Conservation (phyloP, 2,329 filamentous ascomycete species). For the Cryphonectria parasitica region DNA sequence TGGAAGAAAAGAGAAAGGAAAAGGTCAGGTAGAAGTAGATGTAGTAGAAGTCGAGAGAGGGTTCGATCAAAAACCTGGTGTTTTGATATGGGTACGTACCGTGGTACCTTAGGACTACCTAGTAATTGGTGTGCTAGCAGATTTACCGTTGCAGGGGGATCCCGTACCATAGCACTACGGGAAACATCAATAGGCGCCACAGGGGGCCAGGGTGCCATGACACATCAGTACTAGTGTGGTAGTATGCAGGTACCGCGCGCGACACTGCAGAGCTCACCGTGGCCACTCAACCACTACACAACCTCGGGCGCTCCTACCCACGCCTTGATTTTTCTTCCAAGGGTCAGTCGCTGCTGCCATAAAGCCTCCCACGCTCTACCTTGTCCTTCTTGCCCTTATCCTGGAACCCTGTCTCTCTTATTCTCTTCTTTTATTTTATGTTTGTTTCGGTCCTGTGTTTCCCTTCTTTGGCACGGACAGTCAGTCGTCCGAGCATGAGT, state of each 20-base stretch:
- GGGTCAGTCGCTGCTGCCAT: background rate
- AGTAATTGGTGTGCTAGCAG: background rate
- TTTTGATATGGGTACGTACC: conserved; percentile 7
- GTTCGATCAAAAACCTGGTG: background rate
- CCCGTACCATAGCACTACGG: background rate
- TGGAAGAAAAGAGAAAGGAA: background rate
- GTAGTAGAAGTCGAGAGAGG: background rate
- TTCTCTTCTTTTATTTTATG: background rate
- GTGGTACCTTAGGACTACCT: background rate
- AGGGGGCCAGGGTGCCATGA: background rate
- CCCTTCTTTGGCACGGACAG: background rate
- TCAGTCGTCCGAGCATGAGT: background rate
- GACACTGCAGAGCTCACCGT: background rate
- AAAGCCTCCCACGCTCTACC: background rate
- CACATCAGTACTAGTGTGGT: background rate
- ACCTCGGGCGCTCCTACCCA: background rate
- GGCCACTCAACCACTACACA: conserved; percentile 1
- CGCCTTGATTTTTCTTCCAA: background rate
- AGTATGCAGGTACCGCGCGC: conserved; percentile 14
- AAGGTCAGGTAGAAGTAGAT: conserved; percentile 5
- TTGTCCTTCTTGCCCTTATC: background rate
- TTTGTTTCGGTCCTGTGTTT: background rate
- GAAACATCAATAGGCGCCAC: background rate
- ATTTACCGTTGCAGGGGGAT: background rate
- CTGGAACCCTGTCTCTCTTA: background rate